phyloP scores from a whole-genome alignment of 805 yeast species.

The Saccharomycopsis fodiens region DNA sequence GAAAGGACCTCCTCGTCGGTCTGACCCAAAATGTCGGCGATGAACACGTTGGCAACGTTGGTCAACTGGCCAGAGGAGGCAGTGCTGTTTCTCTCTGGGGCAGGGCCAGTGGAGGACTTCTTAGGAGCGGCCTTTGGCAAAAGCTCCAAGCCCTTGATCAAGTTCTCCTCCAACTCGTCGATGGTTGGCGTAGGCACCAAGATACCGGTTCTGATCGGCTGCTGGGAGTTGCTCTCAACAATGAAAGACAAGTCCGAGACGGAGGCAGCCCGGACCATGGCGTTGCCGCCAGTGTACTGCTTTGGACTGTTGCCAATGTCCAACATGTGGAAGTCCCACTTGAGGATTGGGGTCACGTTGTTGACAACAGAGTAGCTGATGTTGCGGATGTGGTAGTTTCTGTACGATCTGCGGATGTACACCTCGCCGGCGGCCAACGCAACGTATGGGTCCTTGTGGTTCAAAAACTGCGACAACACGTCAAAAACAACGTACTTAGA shows the following conservation, averaged over 20 bases:
- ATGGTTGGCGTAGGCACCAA: slow-evolving; percentile 73
- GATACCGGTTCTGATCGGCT: slow-evolving; percentile 76
- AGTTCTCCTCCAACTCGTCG: slow-evolving; percentile 83
- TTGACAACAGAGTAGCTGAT: slow-evolving; percentile 43
- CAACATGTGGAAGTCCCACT: slow-evolving; percentile 83
- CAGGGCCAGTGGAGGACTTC: slow-evolving; percentile 36
- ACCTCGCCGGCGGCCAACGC: slow-evolving; percentile 96
- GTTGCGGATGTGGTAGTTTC: slow-evolving; percentile 86
- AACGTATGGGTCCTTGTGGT: slow-evolving; percentile 76
- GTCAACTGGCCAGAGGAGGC: slow-evolving; percentile 36
- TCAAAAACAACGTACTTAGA: slow-evolving; percentile 95
- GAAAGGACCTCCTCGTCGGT: slow-evolving; percentile 60
- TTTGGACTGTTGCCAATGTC: slow-evolving; percentile 54
- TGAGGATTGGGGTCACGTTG: slow-evolving; percentile 50
- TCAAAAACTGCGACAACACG: slow-evolving; percentile 86
- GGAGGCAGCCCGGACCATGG: slow-evolving; percentile 79
- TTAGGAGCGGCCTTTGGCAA: slow-evolving; percentile 45
- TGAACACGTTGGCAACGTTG: slow-evolving; percentile 78
- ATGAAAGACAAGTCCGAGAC: slow-evolving; percentile 87
- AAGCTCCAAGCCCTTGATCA: slow-evolving; percentile 65
- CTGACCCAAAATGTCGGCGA: slow-evolving; percentile 69
- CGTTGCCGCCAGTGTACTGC: slow-evolving; percentile 33
- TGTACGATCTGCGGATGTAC: slow-evolving; percentile 91
- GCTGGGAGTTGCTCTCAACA: slow-evolving; percentile 57
- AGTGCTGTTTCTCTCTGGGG: slow-evolving; percentile 36